phyloP scores from a whole-genome alignment of 139 green algal genomes.

The Chara braunii region DNA sequence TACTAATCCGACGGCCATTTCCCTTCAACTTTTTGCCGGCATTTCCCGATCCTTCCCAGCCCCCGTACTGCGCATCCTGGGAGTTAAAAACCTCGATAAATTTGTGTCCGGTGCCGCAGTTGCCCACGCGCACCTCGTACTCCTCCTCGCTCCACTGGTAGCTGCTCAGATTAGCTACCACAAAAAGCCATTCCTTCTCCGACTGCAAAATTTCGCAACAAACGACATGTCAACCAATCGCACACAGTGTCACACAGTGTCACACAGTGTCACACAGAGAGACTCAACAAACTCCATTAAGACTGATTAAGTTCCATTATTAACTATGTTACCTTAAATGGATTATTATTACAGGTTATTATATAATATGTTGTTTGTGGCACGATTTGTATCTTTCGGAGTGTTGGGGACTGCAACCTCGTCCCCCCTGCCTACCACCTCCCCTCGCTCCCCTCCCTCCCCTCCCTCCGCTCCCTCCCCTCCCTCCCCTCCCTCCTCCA shows the following conservation, averaged over 20 bases:
- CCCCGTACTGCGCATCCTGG: conserved; percentile 29
- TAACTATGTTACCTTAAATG: too few species aligned
- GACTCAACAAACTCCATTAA: not conserved
- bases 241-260: not conserved
- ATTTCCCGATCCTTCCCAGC: conserved; percentile 37
- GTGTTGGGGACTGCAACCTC: too few species aligned
- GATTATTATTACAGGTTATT: too few species aligned
- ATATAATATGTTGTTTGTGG: too few species aligned
- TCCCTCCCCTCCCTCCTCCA: too few species aligned
- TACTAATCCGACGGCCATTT: not conserved
- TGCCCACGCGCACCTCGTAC: conserved; percentile 24
- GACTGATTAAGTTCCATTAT: too few species aligned
- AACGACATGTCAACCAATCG: not conserved
- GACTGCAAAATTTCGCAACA: conserved; percentile 14
- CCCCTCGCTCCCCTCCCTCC: too few species aligned
- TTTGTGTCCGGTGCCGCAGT: not conserved
- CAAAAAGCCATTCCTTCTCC: conserved; percentile 12
- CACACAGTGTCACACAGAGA: not conserved
- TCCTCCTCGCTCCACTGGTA: conserved; percentile 27
- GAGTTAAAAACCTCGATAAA: conserved; percentile 39
- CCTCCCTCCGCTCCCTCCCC: too few species aligned
- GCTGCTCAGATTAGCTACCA: conserved; percentile 33
- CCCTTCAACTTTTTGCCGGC: not conserved
- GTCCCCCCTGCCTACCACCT: too few species aligned
- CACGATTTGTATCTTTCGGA: too few species aligned